Evolutionary conservation across 495 filamentous ascomycete genomes (phyloP), one percentile per base, ranked within the genome.

Genomic region (Tirmania nivea): DNA sequence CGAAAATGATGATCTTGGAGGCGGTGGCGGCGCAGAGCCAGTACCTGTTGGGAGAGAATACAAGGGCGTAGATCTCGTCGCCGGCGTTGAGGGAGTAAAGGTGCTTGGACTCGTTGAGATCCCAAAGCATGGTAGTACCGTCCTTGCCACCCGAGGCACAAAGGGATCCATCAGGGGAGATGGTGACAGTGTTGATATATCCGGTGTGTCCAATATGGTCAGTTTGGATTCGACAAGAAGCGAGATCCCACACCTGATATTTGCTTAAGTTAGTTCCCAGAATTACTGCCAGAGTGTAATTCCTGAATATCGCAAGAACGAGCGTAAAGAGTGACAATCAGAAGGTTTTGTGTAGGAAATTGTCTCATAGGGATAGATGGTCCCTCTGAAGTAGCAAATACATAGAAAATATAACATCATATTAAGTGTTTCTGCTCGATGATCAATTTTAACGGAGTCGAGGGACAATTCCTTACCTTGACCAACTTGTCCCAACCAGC

Each of bases 361-460:
- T 81, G 84, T 99, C 92, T 99, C 90, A 99, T 94, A 67, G 86
- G 86, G 78, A 58, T 60, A 56, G 64, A 70, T 66, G 68, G 68
- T 59, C 59, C 63, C 87, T 99, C 90, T 94, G 92, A 99, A 99
- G 90, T 99, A 99, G 90, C 90, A 96, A 99, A 96, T 99, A 99
- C 87, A 55, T 31, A 31, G 59, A 39, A 52, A 50, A 51, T 25
- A 21, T 31, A 25, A 25, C 16, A 52, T 54, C 17, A 50, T 50
- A 50, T 19, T 8, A 20, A 3, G 1, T 31, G 6, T 20, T 12
- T 19, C 6, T 5, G 35, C 25, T 31, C 25, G 25, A 7, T 7
- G 2, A 31, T 31, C 25, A 31, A 7, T 31, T 31, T 31, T 31
- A 31, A 7, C 4, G 25, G 25, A 1, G 7, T 5, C 2, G 4